These are phyloP conservation scores for Xylaria venustula DNA, from an alignment of 495 filamentous ascomycete genomes.

Conservation along the genomic window DNA sequence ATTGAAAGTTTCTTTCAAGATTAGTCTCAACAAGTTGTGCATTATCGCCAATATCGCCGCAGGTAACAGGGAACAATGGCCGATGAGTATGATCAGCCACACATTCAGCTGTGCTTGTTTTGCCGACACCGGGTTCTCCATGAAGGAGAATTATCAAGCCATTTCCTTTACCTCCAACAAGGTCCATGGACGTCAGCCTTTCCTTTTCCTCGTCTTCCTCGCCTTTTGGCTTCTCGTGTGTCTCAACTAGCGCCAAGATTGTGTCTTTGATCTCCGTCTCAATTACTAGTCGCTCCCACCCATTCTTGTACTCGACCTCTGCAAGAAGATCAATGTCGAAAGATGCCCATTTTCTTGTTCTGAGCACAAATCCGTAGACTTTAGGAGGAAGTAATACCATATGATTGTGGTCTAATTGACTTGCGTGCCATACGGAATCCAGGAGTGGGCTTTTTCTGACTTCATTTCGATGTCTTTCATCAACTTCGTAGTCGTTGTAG, in stretches of 20 bases:
- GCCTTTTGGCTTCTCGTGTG: conserved; percentile 12
- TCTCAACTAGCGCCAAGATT: conserved; percentile 20
- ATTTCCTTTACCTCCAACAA: neutral
- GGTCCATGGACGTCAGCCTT: neutral
- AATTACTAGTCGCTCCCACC: conserved; percentile 23
- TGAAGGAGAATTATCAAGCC: neutral
- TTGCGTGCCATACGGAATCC: neutral
- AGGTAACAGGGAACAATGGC: conserved; percentile 54
- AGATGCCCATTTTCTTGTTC: neutral
- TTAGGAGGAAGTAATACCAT: neutral
- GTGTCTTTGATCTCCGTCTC: conserved; percentile 14
- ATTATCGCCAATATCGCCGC: conserved; percentile 29
- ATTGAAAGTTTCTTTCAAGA: conserved; percentile 39
- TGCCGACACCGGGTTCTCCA: conserved; percentile 12
- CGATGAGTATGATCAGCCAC: conserved; percentile 48
- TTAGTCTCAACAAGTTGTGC: conserved; percentile 36
- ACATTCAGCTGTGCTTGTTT: conserved; percentile 17
- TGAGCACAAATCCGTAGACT: neutral
- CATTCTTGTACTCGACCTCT: conserved; percentile 21
- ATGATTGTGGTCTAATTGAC: neutral
- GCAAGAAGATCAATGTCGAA: neutral
- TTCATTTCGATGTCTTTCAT: neutral
- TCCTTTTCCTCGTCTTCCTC: neutral
- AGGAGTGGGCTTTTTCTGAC: neutral
- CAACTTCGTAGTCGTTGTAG: neutral